These are phyloP conservation scores for Magnolia sinica DNA, from an alignment of 164 flowering plant species.

Conservation along the genomic window DNA sequence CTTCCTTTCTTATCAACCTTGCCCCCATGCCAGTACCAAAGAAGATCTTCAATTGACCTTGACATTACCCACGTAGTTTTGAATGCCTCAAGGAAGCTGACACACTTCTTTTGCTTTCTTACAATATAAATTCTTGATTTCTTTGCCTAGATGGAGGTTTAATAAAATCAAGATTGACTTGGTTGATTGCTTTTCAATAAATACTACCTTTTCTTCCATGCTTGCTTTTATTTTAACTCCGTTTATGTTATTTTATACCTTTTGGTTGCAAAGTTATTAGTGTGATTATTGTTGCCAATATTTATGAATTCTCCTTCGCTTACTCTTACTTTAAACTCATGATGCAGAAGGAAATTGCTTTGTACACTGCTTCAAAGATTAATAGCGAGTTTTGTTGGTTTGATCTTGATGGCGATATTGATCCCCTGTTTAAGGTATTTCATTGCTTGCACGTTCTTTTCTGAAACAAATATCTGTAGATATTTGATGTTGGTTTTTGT, in stretches of 20 bases:
- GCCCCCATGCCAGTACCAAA: no score
- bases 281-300: neutral
- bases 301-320: neutral
- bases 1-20: no score
- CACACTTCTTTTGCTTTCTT: no score
- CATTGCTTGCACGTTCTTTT: neutral
- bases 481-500: neutral
- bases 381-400: constrained; percentile 76
- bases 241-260: neutral
- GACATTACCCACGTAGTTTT: no score
- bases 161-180: no score
- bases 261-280: neutral
- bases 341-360: constrained; percentile 90
- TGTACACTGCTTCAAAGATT: constrained; percentile 82
- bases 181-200: no score
- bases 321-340: constrained; percentile 1
- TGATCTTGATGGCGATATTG: constrained; percentile 89
- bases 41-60: no score
- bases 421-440: constrained; percentile 91
- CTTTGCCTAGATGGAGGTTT: no score
- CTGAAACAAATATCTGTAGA: neutral
- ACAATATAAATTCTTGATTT: no score
- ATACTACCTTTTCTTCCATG: no score
- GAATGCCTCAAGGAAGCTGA: no score
- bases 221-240: no score